A percentile compares a stretch with the other conserved stretches of the same genome.
Conservation (phyloP, 305 asterid species). For the Fraxinus sp. region DNA sequence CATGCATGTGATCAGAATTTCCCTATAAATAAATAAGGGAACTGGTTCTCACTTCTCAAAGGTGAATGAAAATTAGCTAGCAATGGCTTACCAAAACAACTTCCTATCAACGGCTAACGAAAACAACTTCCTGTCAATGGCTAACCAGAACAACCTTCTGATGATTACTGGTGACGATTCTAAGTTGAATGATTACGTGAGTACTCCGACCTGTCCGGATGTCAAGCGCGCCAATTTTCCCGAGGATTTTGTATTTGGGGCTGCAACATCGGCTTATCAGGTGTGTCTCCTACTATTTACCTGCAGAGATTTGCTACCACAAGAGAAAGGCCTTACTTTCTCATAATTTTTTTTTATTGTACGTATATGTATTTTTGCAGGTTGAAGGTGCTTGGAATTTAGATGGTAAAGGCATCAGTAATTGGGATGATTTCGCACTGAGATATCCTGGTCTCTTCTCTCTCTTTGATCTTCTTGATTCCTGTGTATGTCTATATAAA, state of each 20-base stretch:
- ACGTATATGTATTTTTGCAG: conserved; percentile 8
- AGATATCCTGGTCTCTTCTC: conserved; percentile 23
- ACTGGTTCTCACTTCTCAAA: neutral
- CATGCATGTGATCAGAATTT: neutral
- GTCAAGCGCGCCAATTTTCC: conserved; percentile 34
- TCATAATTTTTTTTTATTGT: neutral
- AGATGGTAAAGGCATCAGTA: conserved; percentile 37
- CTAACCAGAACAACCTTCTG: neutral
- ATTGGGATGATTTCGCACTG: conserved; percentile 39
- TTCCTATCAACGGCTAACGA: neutral
- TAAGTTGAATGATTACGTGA: neutral
- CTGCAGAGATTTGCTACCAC: neutral
- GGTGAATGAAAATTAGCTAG: neutral
- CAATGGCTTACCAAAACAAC: neutral
- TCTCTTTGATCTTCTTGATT: neutral
- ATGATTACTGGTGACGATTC: neutral
- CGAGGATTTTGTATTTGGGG: conserved; percentile 33
- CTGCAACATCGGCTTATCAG: conserved; percentile 42
- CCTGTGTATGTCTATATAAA: neutral
- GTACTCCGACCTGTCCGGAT: neutral
- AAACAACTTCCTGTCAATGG: neutral
- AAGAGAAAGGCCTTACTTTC: neutral
- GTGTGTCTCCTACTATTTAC: neutral
- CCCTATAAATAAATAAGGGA: neutral
- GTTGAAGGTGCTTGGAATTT: conserved; percentile 40